These are phyloP conservation scores for Diddensiella transvaalensis DNA, from an alignment of 805 yeast genomes.

Conservation along the genomic window DNA sequence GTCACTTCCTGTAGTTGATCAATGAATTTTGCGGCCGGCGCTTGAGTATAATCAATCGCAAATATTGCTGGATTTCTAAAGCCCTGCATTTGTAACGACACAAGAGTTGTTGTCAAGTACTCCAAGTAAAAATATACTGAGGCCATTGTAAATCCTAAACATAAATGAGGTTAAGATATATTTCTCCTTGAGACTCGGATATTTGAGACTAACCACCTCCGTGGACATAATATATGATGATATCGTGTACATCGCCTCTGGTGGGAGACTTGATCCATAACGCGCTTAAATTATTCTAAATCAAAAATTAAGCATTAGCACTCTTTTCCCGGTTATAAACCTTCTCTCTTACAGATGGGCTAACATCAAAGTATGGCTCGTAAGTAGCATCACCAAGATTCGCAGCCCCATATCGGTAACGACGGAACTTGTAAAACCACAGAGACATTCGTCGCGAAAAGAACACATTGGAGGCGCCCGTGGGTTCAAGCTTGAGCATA, in stretches of 20 bases:
- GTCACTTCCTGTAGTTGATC: constrained; percentile 31
- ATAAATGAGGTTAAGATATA: no score
- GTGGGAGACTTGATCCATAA: constrained; percentile 35
- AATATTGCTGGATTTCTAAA: constrained; percentile 47
- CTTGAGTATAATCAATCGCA: constrained; percentile 33
- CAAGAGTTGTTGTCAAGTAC: constrained; percentile 40
- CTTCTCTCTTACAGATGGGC: no score
- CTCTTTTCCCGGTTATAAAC: no score
- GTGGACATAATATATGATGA: constrained; percentile 44
- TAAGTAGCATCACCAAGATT: constrained; percentile 29
- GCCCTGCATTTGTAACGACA: constrained; percentile 45
- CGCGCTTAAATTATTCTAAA: constrained; percentile 32
- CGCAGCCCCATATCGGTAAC: constrained; percentile 31
- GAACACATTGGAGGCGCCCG: constrained; percentile 21
- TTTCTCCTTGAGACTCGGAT: background rate
- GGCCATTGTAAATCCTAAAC: constrained; percentile 29
- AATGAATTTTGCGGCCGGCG: constrained; percentile 22
- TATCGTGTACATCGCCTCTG: constrained; percentile 35
- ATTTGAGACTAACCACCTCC: constrained; percentile 38
- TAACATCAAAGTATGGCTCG: constrained; percentile 10
- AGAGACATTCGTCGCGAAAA: constrained; percentile 26
- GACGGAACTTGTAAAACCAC: constrained; percentile 25
- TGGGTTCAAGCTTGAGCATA: constrained; percentile 23
- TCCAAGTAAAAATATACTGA: constrained; percentile 45
- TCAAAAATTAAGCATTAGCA: background rate